Base-by-base conservation (phyloP, 805 yeast genomes). In the Nakazawaea siamensis region DNA sequence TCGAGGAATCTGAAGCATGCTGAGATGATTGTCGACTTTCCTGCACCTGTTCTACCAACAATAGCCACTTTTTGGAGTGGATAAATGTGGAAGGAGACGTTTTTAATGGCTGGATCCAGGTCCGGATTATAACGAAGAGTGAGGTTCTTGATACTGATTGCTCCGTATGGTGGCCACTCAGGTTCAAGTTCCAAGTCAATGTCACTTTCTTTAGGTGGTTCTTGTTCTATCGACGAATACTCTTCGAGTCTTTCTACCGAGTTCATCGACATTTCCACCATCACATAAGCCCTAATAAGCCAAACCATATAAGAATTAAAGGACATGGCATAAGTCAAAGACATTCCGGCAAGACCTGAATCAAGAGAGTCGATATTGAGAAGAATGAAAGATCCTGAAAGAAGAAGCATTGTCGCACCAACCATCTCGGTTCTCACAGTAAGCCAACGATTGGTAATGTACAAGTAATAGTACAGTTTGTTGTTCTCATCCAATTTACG, bases 221-320 rank as follows among this genome's bases (percentile, higher is more conserved):
- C 95, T 18, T 81, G 63, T 19, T 62, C 60, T 40, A 86, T 63
- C 18, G 58, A 54, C 13, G 88, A 68, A 55, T 85, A 85, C 55
- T 85, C 95, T 56, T 80, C 63, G 36, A 86, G 76, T 62, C 95
- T 77, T 62, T 85, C 95, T 18, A 85, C 95, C 4, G 94, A 80
- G 26, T 85, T 95, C 59, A 85, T 85, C 55, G 84, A 84, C 15
- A 94, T 85, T 55, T 85, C 95, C 24, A 86, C 94, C 46, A 85
- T 94, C 23, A 86, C 95, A 1, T 94, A 81, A 94, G 84, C 83
- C 58, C 95, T 71, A 16, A 85, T 95, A 54, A 86, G 81, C 94
- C 94, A 84, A 55, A 82, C 84, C 54, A 85, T 69, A 1, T 88
- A 69, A 55, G 83, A 90, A 1, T 95, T 86, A 41, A 84, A 72